Evolutionary conservation across 495 filamentous ascomycete species (phyloP), one percentile per base, ranked within the genome.

Genomic region (Platismatia glauca): DNA sequence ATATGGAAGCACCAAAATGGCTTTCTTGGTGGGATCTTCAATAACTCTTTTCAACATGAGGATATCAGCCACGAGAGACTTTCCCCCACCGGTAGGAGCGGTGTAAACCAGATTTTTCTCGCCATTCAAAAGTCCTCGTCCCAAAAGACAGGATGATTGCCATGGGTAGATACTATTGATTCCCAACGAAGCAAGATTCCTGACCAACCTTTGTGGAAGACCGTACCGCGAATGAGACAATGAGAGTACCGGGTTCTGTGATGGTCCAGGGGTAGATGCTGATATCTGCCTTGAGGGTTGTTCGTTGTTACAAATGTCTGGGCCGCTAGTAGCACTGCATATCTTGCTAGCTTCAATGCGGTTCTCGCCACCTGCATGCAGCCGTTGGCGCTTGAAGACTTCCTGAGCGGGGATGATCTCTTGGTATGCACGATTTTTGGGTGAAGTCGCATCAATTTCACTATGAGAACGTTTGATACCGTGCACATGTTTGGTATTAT

Each of bases 31-130:
- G 4, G 82, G 79, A 52, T 86, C 79, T 41, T 85, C 82, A 37
- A 92, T 76, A 13, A 94, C 78, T 55, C 81, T 80, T 69, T 86
- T 89, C 48, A 92, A 74, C 82, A 90, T 85, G 31, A 92, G 72
- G 6, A 92, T 75, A 71, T 91, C 87, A 39, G 87, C 86, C 50
- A 90, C 86, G 18, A 91, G 80, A 22, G 86, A 89, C 73, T 92
- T 93, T 33, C 89, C 89, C 41, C 88, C 89, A 7, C 89, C 89
- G 1, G 89, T 92, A 12, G 89, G 89, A n/a, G 89, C 89, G 12
- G 86, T 89, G 70, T 94, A 93, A 39, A 93, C 86, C 22, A 94
- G 72, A 65, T 91, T 90, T 52, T 78, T 81, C 55, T 84, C 75
- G 24, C 88, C 89, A 15, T 74, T 66, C 3, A 94, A 72, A 20